Percentiles rank a stretch among this genome's conserved stretches.
Evolutionary conservation across 2,329 filamentous ascomycete species (phyloP).

Genomic region (Gnomoniopsis smithogilvyi): DNA sequence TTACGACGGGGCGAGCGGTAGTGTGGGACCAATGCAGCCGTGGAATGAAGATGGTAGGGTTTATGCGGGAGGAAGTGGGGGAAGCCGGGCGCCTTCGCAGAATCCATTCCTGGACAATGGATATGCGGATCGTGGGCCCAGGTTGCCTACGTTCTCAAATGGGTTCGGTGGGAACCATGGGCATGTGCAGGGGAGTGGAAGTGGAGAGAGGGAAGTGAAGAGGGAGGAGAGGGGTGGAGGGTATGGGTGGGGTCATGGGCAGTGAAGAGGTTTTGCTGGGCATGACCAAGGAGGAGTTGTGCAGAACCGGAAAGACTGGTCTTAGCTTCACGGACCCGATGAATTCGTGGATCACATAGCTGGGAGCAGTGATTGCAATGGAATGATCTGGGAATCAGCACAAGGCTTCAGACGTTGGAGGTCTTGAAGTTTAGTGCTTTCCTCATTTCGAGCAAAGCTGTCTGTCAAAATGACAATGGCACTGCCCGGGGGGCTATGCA

Average conservation of each 20-base stretch:
- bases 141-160: neutral
- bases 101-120: slow-evolving; percentile 2
- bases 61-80: neutral
- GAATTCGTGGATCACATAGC: too few species aligned
- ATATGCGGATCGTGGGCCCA: neutral
- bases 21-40: neutral
- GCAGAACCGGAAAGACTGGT: too few species aligned
- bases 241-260: neutral
- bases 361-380: too few species aligned
- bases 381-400: too few species aligned
- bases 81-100: neutral
- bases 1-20: neutral
- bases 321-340: too few species aligned
- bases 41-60: neutral
- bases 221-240: neutral
- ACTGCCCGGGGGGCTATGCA: too few species aligned
- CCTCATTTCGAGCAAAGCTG: too few species aligned
- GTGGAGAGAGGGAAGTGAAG: neutral
- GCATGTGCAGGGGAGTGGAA: neutral
- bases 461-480: too few species aligned
- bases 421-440: too few species aligned
- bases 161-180: neutral
- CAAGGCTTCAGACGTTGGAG: too few species aligned
- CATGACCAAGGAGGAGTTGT: too few species aligned
- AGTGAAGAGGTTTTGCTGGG: neutral